Base-by-base conservation (phyloP, 148 eudicot species). In the Chenopodium quinoa region DNA sequence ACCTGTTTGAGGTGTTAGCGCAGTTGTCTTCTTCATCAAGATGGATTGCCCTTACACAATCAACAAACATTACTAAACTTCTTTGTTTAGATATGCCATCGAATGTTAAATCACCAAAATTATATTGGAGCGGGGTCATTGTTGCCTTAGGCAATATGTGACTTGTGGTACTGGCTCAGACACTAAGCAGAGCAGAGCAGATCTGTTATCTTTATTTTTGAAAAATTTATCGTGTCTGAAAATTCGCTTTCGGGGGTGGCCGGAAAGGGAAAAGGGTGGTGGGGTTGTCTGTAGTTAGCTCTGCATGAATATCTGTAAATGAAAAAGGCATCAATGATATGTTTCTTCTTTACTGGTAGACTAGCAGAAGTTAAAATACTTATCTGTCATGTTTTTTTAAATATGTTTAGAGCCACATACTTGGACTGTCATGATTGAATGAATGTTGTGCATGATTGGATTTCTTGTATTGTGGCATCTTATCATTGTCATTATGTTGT, bases 231-330 rank as follows among this genome's bases (percentile, higher is more conserved):
- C 16, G 52, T 48, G 10, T 48, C 52, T 7, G 12, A 48, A 48
- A 48, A 66, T 25, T 66, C 70, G 17, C 1, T 66, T 66, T 66
- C n/a, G 4, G 70, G 34, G 17, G 34, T 9, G 16, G 70, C 37
- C 17, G 32, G 70, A 6, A 66, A 1, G 70, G 31, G 34, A 27
- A 0, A 25, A 19, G 70, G 70, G 17, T 50, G 8, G 65, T 60
- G n/a, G 65, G 65, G 25, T 60, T 79, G 47, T 79, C 81, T 68
- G 62, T 20, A 47, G 82, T 72, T 73, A 32, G 44, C 82, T 62
- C 16, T 68, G 65, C 63, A 67, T 52, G 4, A 65, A 46, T 47
- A 13, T 64, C 80, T 71, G 81, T 32, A 4, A 66, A 70, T 69
- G n/a, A 9, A 10, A 14, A 79, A 71, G 71, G 40, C 34, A 48